These are phyloP conservation scores for Gastrodia elata DNA, from an alignment of 106 monocot genomes.

Conservation along the genomic window DNA sequence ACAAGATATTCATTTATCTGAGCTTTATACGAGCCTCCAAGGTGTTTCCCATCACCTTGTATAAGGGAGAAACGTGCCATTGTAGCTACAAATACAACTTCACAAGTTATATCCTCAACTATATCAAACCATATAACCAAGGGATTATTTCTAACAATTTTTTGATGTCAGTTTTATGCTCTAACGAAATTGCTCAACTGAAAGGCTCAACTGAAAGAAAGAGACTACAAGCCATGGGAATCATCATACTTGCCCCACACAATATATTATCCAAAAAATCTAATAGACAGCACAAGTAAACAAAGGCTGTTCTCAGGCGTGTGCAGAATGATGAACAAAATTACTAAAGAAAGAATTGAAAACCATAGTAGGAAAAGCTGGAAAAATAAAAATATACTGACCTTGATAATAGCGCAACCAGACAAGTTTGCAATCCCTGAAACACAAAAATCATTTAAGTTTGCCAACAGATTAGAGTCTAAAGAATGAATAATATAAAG, in stretches of 20 bases:
- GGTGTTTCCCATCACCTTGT: not conserved
- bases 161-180: not conserved
- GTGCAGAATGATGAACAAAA: not conserved
- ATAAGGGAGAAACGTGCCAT: not conserved
- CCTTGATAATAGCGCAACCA: constrained; percentile 29
- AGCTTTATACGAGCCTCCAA: no score
- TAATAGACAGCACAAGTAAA: not conserved
- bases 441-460: constrained; percentile 12
- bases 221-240: not conserved
- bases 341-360: not conserved
- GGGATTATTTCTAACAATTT: not conserved
- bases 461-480: constrained; percentile 6
- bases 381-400: constrained; percentile 14
- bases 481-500: not conserved
- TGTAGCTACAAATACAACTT: not conserved
- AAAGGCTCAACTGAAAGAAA: not conserved
- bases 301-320: not conserved
- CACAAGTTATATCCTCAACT: not conserved
- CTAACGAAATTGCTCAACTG: not conserved
- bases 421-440: constrained; percentile 62
- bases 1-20: not conserved
- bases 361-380: not conserved
- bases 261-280: not conserved
- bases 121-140: not conserved
- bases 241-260: not conserved